Percentiles rank a stretch among this genome's conserved stretches.
These are phyloP conservation scores for Gossypioides kirkii DNA, from an alignment of 345 rosid genomes.

Conservation along the genomic window DNA sequence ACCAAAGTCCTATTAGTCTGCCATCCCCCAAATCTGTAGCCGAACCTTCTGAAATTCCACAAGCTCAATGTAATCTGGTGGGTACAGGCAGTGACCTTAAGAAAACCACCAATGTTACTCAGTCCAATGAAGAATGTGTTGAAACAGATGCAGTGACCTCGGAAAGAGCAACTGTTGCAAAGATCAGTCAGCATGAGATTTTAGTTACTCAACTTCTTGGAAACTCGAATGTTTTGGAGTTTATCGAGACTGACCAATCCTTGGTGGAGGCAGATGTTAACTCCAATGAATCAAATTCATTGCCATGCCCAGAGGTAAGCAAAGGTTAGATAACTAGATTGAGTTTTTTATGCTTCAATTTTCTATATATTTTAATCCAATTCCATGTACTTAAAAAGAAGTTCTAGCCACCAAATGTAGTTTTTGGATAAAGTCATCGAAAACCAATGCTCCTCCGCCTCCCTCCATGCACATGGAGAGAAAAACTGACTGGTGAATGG, in stretches of 20 bases:
- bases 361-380: not conserved
- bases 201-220: constrained; percentile 8
- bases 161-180: constrained; percentile 1
- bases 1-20: not conserved
- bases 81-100: not conserved
- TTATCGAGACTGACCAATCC: not conserved
- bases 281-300: constrained; percentile 1
- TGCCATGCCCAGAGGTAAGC: constrained; percentile 16
- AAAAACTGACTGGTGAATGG: not conserved
- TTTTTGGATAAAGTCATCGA: not conserved
- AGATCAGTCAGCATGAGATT: not conserved
- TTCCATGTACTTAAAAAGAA: not conserved
- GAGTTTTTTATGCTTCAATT: not conserved
- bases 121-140: not conserved
- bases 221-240: constrained; percentile 1
- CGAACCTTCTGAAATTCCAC: constrained; percentile 13
- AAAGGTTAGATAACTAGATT: not conserved
- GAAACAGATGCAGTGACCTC: not conserved
- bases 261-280: constrained; percentile 8
- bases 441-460: not conserved
- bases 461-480: not conserved
- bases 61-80: not conserved
- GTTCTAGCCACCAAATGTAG: not conserved
- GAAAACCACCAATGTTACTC: not conserved
- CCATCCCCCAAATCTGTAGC: not conserved